Conservation (phyloP, 139 green algal species). For the Chlamydomonas eustigma region DNA sequence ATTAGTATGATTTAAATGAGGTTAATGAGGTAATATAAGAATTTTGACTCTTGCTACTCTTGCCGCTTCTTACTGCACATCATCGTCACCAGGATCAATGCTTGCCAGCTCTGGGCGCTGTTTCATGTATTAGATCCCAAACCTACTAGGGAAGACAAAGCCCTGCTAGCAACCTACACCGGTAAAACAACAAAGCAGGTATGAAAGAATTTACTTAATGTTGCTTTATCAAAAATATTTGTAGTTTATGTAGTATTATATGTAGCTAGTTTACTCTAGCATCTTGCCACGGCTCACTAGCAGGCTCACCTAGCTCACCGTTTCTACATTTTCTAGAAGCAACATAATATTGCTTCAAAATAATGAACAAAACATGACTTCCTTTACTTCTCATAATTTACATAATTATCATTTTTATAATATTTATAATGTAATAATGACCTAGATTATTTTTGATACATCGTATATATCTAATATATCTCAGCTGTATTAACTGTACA, state of each 20-base stretch:
- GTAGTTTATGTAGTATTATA: neutral
- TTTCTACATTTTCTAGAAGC: neutral
- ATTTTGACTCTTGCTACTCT: too few relatives aligned
- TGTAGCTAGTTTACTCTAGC: neutral
- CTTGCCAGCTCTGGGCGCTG: conserved; percentile 28
- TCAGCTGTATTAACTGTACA: too few relatives aligned
- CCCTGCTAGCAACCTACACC: conserved; percentile 23
- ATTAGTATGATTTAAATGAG: too few relatives aligned
- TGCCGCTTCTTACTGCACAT: neutral
- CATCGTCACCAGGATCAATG: conserved; percentile 8
- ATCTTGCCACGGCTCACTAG: neutral
- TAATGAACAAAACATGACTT: too few relatives aligned
- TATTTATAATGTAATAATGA: too few relatives aligned
- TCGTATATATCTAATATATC: too few relatives aligned
- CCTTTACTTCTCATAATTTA: too few relatives aligned
- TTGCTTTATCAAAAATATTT: neutral
- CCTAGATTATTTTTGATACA: too few relatives aligned
- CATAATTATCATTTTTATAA: too few relatives aligned
- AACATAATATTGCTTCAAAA: neutral
- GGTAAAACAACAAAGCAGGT: conserved; percentile 25
- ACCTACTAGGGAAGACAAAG: conserved; percentile 15
- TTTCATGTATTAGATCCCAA: conserved; percentile 24
- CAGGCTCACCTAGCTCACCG: neutral
- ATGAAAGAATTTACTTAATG: neutral
- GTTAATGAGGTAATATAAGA: too few relatives aligned